These are phyloP conservation scores for Osmanthus fragrans DNA, from an alignment of 257 asterid genomes.

Conservation along the genomic window DNA sequence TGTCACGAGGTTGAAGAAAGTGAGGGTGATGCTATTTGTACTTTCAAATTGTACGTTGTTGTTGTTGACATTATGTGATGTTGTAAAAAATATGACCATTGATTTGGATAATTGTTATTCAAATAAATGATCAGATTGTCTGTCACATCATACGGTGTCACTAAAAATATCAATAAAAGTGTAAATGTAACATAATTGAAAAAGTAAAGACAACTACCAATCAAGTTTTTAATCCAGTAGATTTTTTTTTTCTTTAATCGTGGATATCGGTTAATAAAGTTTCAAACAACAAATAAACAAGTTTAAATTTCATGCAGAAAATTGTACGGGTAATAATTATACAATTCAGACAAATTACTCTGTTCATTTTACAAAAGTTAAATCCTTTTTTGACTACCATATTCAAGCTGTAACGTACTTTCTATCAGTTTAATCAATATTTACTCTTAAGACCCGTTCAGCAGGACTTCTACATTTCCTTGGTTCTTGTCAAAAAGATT, in stretches of 20 bases:
- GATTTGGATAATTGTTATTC: too few relatives aligned
- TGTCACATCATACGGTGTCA: too few relatives aligned
- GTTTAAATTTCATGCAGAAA: not conserved
- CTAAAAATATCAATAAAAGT: too few relatives aligned
- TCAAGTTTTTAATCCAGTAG: not conserved
- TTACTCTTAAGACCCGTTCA: not conserved
- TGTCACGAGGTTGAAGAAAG: not conserved
- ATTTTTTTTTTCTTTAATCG: not conserved
- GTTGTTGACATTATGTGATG: too few relatives aligned
- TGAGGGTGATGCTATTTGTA: too few relatives aligned
- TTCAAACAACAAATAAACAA: not conserved
- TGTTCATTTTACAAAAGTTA: constrained; percentile 14
- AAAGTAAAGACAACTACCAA: not conserved
- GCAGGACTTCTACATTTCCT: too few relatives aligned
- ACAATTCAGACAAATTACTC: not conserved
- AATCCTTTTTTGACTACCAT: constrained; percentile 4
- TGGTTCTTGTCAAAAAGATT: too few relatives aligned
- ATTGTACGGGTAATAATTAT: constrained; percentile 3
- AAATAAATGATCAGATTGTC: too few relatives aligned
- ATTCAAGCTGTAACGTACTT: constrained; percentile 27
- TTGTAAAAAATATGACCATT: too few relatives aligned
- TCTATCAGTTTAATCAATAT: constrained; percentile 16
- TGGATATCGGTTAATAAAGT: not conserved
- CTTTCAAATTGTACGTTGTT: too few relatives aligned
- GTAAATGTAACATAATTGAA: too few relatives aligned